These are phyloP conservation scores for Coemansia sp. DNA, from an alignment of 192 early-diverging fungal species.

Conservation along the genomic window DNA sequence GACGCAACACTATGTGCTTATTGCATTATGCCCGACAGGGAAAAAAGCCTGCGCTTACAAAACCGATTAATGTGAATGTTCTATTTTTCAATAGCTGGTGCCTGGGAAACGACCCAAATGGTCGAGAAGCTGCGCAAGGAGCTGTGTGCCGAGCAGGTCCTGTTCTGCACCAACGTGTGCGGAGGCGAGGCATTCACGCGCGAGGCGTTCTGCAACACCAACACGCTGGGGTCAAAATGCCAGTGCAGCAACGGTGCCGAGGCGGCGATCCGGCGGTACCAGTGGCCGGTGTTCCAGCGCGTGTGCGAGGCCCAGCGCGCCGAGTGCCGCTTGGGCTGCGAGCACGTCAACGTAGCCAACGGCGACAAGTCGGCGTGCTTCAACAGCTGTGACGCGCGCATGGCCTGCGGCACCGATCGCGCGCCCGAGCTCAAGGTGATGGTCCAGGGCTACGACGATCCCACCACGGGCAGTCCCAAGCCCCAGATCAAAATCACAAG, in stretches of 20 bases:
- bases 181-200: conserved; percentile 39
- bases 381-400: conserved; percentile 38
- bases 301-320: conserved; percentile 45
- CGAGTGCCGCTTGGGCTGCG: conserved; percentile 40
- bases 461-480: conserved; percentile 35
- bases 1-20: neutral
- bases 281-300: conserved; percentile 53
- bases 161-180: conserved; percentile 50
- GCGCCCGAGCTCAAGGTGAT: conserved; percentile 49
- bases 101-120: conserved; percentile 47
- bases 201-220: conserved; percentile 50
- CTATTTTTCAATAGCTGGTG: too few relatives aligned
- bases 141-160: conserved; percentile 49
- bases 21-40: neutral
- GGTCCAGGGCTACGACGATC: conserved; percentile 46
- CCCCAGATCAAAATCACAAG: conserved; percentile 9
- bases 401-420: conserved; percentile 31
- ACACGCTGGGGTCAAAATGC: conserved; percentile 48
- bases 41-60: neutral
- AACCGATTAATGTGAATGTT: too few relatives aligned
- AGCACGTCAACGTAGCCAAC: conserved; percentile 19
- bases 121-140: conserved; percentile 50
- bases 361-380: conserved; percentile 39
- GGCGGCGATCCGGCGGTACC: conserved; percentile 42
- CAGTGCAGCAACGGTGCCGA: conserved; percentile 47